These are phyloP conservation scores for Solanum bulbocastanum DNA, from an alignment of 257 asterid species.

Conservation along the genomic window DNA sequence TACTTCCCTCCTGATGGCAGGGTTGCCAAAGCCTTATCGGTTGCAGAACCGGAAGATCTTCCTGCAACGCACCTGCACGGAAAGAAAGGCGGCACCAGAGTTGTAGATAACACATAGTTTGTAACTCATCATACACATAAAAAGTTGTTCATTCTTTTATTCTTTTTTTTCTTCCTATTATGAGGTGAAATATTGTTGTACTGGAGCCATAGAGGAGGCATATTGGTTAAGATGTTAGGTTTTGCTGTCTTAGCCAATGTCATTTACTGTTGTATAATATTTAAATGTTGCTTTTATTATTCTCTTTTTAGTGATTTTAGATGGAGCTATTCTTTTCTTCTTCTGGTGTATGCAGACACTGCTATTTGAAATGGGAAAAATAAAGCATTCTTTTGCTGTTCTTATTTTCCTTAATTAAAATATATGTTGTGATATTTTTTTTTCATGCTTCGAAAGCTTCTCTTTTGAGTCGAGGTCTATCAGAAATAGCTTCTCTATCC, in stretches of 20 bases:
- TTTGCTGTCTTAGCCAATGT: not conserved
- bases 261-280: not conserved
- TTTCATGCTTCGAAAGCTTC: not conserved
- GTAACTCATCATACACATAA: not conserved
- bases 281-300: not conserved
- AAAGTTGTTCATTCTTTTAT: conserved; percentile 20
- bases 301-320: not conserved
- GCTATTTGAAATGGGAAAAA: not conserved
- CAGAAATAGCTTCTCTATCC: not conserved
- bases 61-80: not conserved
- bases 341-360: not conserved
- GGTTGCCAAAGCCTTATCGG: not conserved
- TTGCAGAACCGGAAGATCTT: not conserved
- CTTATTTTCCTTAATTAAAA: not conserved
- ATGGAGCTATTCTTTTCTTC: not conserved
- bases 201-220: conserved; percentile 8
- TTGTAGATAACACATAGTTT: conserved; percentile 10
- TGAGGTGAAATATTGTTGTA: not conserved
- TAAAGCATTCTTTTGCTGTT: not conserved
- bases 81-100: not conserved
- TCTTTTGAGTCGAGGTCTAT: not conserved
- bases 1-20: not conserved
- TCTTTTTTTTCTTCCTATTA: not conserved
- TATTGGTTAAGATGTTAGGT: not conserved
- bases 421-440: not conserved